Conservation (phyloP, 202 grass and related monocot genomes). For the Hordeum pubiflorum region DNA sequence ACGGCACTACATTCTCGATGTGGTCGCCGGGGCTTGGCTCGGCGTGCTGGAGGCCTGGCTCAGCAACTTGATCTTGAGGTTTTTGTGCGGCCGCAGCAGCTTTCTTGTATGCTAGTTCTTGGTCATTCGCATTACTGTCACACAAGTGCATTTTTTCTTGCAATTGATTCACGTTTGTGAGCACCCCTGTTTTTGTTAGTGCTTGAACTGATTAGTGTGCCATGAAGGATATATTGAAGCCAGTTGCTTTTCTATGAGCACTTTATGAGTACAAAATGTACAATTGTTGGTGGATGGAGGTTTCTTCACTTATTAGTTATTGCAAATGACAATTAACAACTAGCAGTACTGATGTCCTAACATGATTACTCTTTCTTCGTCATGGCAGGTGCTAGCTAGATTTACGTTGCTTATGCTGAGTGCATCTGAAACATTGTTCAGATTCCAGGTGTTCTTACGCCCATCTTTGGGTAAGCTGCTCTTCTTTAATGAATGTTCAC, state of each 20-base stretch:
- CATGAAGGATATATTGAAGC: not conserved
- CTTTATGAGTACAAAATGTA: not conserved
- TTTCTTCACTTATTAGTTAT: not conserved
- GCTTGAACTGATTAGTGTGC: not conserved
- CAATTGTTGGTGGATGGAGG: not conserved
- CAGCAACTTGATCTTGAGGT: constrained; percentile 31
- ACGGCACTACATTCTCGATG: constrained; percentile 76
- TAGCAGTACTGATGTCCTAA: not conserved
- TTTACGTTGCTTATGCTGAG: not conserved
- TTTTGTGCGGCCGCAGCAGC: constrained; percentile 24
- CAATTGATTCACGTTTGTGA: not conserved
- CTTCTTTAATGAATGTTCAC: not conserved
- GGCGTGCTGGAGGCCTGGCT: constrained; percentile 76
- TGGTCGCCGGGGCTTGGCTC: constrained; percentile 60
- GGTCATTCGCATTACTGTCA: not conserved
- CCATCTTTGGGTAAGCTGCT: not conserved
- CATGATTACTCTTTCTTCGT: not conserved
- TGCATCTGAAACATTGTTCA: not conserved
- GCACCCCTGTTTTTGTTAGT: not conserved
- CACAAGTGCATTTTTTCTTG: not conserved
- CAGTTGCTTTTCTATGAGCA: not conserved
- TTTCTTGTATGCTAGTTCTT: constrained; percentile 31
- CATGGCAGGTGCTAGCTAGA: not conserved
- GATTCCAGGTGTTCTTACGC: not conserved
- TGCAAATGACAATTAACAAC: not conserved